A percentile compares a stretch with the other conserved stretches of the same genome.
Conservation (phyloP, 1,139 yeast genomes). For the Lodderomyces pseudojiufengensis region DNA sequence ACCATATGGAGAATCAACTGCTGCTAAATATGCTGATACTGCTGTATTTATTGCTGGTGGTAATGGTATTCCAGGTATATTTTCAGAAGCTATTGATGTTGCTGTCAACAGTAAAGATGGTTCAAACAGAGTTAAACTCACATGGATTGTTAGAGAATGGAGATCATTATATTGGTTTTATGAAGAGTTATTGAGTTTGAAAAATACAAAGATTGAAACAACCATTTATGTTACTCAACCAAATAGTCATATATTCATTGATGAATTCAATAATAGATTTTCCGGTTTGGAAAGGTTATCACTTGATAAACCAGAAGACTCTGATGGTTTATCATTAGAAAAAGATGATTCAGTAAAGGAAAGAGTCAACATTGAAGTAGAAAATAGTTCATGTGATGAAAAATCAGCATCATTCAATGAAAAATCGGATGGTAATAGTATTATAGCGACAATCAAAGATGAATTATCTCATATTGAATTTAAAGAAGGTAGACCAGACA, state of each 20-base stretch:
- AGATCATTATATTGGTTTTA: constrained; percentile 32
- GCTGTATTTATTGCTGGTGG: constrained; percentile 45
- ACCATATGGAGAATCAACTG: constrained; percentile 35
- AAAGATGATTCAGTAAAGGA: constrained; percentile 4
- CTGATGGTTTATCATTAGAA: background rate
- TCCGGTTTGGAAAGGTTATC: background rate
- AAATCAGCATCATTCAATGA: constrained; percentile 1
- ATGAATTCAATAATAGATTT: constrained; percentile 4
- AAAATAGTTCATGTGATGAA: background rate
- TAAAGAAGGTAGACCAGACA: constrained; percentile 31
- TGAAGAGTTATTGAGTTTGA: constrained; percentile 27
- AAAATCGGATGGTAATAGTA: constrained; percentile 3
- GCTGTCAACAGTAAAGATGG: constrained; percentile 18
- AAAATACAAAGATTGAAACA: constrained; percentile 23
- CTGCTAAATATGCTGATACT: constrained; percentile 27
- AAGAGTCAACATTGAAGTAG: background rate
- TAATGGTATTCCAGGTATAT: constrained; percentile 43
- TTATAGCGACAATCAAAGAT: constrained; percentile 13
- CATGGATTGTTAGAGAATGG: constrained; percentile 29
- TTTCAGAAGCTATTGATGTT: constrained; percentile 32
- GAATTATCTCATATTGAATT: constrained; percentile 29
- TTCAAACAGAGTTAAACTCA: constrained; percentile 4
- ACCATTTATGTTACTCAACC: constrained; percentile 34
- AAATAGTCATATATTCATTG: constrained; percentile 5
- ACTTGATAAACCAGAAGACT: background rate